These are phyloP conservation scores for Galeopsis tetrahit DNA, from an alignment of 257 asterid genomes.

Conservation along the genomic window DNA sequence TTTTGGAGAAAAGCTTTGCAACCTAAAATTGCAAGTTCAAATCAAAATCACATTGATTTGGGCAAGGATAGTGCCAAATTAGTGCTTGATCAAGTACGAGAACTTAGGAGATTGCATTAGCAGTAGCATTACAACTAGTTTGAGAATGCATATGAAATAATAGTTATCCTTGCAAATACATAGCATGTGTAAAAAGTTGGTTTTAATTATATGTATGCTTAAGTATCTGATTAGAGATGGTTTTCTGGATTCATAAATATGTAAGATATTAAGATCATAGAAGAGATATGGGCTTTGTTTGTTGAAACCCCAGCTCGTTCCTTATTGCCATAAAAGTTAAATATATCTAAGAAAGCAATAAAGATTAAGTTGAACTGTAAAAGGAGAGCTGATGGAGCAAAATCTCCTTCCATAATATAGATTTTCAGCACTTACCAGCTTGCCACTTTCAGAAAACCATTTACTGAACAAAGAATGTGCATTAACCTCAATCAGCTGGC, in stretches of 20 bases:
- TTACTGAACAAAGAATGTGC: constrained; percentile 99
- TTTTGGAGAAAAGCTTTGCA: constrained; percentile 90
- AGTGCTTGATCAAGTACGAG: not conserved
- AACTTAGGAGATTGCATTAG: constrained; percentile 25
- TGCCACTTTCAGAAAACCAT: constrained; percentile 99
- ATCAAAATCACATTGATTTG: constrained; percentile 16
- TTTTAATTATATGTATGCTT: not conserved
- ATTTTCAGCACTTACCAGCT: constrained; percentile 62
- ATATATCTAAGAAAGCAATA: not conserved
- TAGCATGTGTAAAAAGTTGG: not conserved
- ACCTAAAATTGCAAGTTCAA: constrained; percentile 56
- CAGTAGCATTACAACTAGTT: constrained; percentile 25
- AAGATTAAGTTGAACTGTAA: constrained; percentile 2
- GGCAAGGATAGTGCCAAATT: constrained; percentile 1
- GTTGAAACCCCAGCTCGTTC: not conserved
- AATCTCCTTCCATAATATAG: constrained; percentile 18
- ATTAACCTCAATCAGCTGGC: constrained; percentile 95
- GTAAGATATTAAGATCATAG: constrained; percentile 7
- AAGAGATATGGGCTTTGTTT: constrained; percentile 13
- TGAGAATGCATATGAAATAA: constrained; percentile 12
- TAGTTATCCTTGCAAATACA: constrained; percentile 10
- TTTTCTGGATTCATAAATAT: constrained; percentile 24
- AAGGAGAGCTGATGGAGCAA: constrained; percentile 11
- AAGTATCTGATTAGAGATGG: not conserved
- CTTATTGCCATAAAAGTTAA: not conserved